Percentiles rank a stretch among this genome's conserved stretches.
Conservation (phyloP, 108 stramenopile species). For the Schizochytrium sp. region DNA sequence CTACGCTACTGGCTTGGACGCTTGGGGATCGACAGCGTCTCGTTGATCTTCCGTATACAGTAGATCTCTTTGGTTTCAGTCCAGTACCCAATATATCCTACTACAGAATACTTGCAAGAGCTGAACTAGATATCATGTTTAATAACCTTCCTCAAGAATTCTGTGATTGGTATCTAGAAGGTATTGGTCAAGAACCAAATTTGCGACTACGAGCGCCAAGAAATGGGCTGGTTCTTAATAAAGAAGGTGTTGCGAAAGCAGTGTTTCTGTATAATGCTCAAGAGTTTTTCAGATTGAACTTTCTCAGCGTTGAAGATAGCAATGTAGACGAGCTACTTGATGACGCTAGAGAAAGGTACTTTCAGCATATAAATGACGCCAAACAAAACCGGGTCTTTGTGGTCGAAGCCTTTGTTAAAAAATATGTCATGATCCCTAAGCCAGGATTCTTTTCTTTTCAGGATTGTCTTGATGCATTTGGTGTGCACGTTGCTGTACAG, state of each 20-base stretch:
- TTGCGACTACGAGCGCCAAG: neutral
- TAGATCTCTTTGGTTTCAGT: neutral
- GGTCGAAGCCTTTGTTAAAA: too few relatives aligned
- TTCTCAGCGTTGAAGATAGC: neutral
- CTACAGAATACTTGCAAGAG: neutral
- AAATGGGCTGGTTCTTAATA: neutral
- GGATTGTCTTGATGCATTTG: too few relatives aligned
- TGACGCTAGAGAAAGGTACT: neutral
- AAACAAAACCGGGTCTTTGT: too few relatives aligned
- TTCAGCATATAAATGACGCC: too few relatives aligned
- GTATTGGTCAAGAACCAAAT: neutral
- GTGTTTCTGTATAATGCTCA: neutral
- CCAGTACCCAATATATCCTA: neutral
- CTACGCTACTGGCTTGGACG: conserved; percentile 2
- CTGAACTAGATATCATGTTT: neutral
- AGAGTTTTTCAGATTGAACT: neutral
- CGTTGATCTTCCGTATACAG: neutral
- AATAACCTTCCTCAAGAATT: neutral
- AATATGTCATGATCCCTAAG: too few relatives aligned
- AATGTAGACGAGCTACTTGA: neutral
- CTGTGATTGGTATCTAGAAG: neutral
- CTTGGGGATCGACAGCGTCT: neutral
- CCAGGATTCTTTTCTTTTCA: too few relatives aligned
- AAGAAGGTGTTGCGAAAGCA: conserved; percentile 13
- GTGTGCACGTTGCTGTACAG: too few relatives aligned